Evolutionary conservation across 2,329 filamentous ascomycete species (phyloP).

Genomic region (Talaromyces sp.): DNA sequence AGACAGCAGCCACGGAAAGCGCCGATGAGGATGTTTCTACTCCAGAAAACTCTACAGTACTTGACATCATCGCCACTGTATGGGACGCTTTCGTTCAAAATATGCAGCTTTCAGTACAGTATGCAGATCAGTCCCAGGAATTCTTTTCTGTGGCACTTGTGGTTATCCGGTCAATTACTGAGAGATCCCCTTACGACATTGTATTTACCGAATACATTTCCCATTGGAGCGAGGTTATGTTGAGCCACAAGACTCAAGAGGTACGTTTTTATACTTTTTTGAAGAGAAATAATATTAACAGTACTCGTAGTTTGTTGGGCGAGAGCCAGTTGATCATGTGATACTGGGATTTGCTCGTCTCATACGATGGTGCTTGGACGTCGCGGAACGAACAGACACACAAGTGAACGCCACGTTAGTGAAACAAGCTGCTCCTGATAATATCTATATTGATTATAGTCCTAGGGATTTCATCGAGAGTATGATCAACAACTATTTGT

Average conservation of each 20-base stretch:
- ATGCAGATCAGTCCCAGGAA: slow-evolving; percentile 38
- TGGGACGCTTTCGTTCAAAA: slow-evolving; percentile 41
- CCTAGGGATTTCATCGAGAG: slow-evolving; percentile 42
- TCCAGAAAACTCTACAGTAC: slow-evolving; percentile 24
- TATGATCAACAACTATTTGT: slow-evolving; percentile 63
- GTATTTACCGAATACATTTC: slow-evolving; percentile 37
- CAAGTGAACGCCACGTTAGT: slow-evolving; percentile 32
- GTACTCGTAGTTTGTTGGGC: slow-evolving; percentile 39
- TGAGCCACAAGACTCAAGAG: slow-evolving; percentile 41
- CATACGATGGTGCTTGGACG: slow-evolving; percentile 38
- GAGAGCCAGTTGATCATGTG: slow-evolving; percentile 40
- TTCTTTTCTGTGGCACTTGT: slow-evolving; percentile 42
- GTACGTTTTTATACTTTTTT: slow-evolving; percentile 19
- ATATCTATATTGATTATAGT: not conserved
- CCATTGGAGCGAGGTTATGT: slow-evolving; percentile 40
- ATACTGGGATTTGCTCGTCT: slow-evolving; percentile 41
- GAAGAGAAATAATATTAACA: slow-evolving; percentile 17
- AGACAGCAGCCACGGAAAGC: slow-evolving; percentile 15
- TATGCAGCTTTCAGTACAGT: slow-evolving; percentile 34
- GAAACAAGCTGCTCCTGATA: slow-evolving; percentile 4
- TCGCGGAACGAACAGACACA: slow-evolving; percentile 29
- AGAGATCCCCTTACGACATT: slow-evolving; percentile 32
- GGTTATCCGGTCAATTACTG: slow-evolving; percentile 40
- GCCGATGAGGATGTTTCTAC: slow-evolving; percentile 15
- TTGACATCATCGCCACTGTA: slow-evolving; percentile 40